phyloP scores from a whole-genome alignment of 352 stramenopile species.

The Phytophthora foliorum region DNA sequence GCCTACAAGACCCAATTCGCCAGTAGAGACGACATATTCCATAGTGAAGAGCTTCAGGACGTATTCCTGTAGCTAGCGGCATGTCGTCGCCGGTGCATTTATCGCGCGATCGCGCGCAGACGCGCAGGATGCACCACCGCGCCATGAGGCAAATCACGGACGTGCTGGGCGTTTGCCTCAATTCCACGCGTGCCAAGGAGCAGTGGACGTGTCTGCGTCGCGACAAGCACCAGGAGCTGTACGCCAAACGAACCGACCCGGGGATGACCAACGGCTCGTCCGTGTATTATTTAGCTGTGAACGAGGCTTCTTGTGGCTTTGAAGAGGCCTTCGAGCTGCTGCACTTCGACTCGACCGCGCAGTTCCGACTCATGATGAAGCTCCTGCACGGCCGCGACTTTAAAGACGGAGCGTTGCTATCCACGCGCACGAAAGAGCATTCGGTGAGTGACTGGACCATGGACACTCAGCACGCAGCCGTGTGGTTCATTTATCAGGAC shows the following conservation, averaged over 20 bases:
- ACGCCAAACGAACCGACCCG: constrained; percentile 51
- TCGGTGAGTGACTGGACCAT: constrained; percentile 45
- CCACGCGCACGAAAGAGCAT: constrained; percentile 46
- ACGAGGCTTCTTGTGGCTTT: constrained; percentile 66
- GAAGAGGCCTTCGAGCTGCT: constrained; percentile 69
- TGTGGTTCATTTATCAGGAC: constrained; percentile 73
- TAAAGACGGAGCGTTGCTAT: constrained; percentile 61
- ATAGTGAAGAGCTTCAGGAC: background rate
- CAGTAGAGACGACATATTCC: background rate
- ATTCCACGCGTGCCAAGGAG: constrained; percentile 62
- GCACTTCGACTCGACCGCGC: constrained; percentile 60
- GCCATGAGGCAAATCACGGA: constrained; percentile 72
- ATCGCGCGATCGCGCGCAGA: constrained; percentile 61
- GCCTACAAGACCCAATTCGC: background rate
- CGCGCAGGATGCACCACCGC: constrained; percentile 66
- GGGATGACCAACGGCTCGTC: constrained; percentile 40
- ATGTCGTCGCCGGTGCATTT: constrained; percentile 57
- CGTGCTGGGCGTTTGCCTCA: constrained; percentile 61
- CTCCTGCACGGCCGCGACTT: constrained; percentile 65
- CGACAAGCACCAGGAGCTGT: constrained; percentile 65
- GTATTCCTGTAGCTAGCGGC: constrained; percentile 4
- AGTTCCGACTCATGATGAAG: constrained; percentile 75
- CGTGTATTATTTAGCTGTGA: constrained; percentile 65
- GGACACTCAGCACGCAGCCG: constrained; percentile 62
- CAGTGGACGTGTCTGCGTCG: constrained; percentile 64